A percentile compares a stretch with the other conserved stretches of the same genome.
These are phyloP conservation scores for Pyrus hybrid DNA, from an alignment of 331 rosid genomes.

Conservation along the genomic window DNA sequence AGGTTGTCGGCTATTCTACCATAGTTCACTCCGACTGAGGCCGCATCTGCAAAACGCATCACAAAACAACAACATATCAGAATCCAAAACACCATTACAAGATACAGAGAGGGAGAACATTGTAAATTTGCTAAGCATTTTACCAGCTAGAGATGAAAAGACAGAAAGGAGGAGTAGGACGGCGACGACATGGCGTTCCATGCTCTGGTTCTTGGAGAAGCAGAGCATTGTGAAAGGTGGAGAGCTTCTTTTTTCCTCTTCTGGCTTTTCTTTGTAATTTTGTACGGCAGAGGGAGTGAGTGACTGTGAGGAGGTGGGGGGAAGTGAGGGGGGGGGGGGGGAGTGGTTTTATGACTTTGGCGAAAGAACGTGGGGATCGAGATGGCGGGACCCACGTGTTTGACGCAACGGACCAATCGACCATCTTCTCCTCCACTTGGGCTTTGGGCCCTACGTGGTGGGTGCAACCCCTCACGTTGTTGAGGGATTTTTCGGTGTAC, in stretches of 20 bases:
- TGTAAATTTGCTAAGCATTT: not conserved
- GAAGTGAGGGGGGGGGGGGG: not conserved
- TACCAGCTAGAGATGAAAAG: slow-evolving; percentile 31
- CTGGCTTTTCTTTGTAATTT: not conserved
- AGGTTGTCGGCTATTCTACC: slow-evolving; percentile 83
- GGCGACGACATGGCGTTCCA: slow-evolving; percentile 28
- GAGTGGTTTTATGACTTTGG: not conserved
- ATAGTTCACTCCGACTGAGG: slow-evolving; percentile 86
- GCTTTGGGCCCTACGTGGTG: not conserved
- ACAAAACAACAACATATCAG: not conserved
- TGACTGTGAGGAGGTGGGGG: not conserved
- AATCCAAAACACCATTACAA: not conserved
- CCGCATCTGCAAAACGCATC: slow-evolving; percentile 47
- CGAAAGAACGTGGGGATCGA: slow-evolving; percentile 22
- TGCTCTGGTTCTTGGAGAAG: slow-evolving; percentile 26
- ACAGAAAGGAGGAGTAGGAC: slow-evolving; percentile 20
- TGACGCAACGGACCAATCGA: not conserved
- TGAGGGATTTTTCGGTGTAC: too few species aligned
- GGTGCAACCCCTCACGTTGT: not conserved
- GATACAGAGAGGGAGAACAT: not conserved
- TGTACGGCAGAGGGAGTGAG: not conserved
- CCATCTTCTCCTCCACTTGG: too few species aligned
- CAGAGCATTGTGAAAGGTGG: slow-evolving; percentile 4
- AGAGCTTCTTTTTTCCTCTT: not conserved
- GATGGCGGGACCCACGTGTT: slow-evolving; percentile 38